These are phyloP conservation scores for Tranzscheliella williamsii DNA, from an alignment of 1,284 basidiomycete genomes.

Conservation along the genomic window DNA sequence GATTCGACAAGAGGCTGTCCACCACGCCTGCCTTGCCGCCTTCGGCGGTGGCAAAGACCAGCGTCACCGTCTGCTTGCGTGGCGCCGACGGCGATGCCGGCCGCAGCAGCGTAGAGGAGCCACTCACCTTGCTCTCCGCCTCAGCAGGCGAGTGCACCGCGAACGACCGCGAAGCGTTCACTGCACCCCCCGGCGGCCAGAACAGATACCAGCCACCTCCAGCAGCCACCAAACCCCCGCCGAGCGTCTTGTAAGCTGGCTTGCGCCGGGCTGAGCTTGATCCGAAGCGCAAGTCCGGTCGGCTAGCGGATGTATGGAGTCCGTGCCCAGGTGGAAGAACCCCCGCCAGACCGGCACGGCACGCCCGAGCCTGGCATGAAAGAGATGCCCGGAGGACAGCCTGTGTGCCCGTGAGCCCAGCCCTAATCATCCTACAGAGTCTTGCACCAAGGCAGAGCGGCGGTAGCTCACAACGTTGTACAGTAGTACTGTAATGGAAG, in stretches of 20 bases:
- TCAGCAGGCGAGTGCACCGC: constrained; percentile 16
- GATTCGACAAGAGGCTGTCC: constrained; percentile 18
- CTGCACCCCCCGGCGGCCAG: background rate
- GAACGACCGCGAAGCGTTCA: too few species aligned
- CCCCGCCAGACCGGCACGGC: constrained; percentile 5
- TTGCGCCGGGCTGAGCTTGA: too few species aligned
- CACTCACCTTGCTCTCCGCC: constrained; percentile 3
- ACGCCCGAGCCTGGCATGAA: background rate
- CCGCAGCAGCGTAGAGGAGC: constrained; percentile 15
- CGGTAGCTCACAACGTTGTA: too few species aligned
- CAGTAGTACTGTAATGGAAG: too few species aligned
- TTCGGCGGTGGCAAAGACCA: constrained; percentile 24
- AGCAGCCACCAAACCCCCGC: constrained; percentile 18
- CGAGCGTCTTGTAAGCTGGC: constrained; percentile 11
- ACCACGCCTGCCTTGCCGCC: constrained; percentile 4
- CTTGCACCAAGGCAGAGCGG: too few species aligned
- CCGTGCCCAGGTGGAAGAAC: background rate
- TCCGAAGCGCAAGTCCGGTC: too few species aligned
- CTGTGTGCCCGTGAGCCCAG: too few species aligned
- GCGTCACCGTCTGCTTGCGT: constrained; percentile 18
- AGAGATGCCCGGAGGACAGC: too few species aligned
- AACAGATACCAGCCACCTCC: constrained; percentile 12
- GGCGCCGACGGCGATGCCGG: constrained; percentile 27
- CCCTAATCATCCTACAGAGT: too few species aligned
- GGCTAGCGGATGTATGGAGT: too few species aligned